phyloP scores from a whole-genome alignment of 1,284 basidiomycete species.

The Coriolopsis trogii region DNA sequence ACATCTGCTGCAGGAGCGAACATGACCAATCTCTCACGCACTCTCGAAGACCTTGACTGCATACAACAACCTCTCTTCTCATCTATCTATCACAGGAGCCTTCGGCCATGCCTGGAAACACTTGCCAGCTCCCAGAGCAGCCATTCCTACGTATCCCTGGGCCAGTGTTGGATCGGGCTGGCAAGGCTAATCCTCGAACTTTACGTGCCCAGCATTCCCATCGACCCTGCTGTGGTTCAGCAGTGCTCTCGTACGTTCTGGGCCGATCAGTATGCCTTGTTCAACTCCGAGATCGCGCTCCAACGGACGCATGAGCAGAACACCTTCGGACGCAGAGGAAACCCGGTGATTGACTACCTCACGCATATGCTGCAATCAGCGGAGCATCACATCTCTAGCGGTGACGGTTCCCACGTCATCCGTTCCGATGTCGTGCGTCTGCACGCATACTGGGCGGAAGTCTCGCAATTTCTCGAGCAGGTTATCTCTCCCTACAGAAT shows the following conservation, averaged over 20 bases:
- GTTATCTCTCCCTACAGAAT: constrained; percentile 54
- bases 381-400: constrained; percentile 13
- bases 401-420: constrained; percentile 24
- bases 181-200: constrained; percentile 65
- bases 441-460: constrained; percentile 83
- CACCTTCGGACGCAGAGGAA: constrained; percentile 65
- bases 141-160: constrained; percentile 37
- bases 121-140: not conserved
- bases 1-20: no score
- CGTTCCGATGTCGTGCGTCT: constrained; percentile 61
- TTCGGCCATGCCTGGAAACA: constrained; percentile 13
- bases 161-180: constrained; percentile 68
- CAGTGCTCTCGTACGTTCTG: constrained; percentile 56
- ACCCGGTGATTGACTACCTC: constrained; percentile 51
- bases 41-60: constrained; percentile 12
- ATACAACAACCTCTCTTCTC: constrained; percentile 12
- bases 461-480: constrained; percentile 69
- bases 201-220: constrained; percentile 85
- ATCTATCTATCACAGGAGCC: constrained; percentile 8
- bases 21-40: not conserved
- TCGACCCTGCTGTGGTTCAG: constrained; percentile 85
- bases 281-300: constrained; percentile 58
- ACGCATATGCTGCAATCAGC: constrained; percentile 37
- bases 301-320: constrained; percentile 61
- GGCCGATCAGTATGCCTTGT: constrained; percentile 45